A percentile compares a stretch with the other conserved stretches of the same genome.
These are phyloP conservation scores for Hymenoscyphus repandus DNA, from an alignment of 2,329 filamentous ascomycete genomes.

Conservation along the genomic window DNA sequence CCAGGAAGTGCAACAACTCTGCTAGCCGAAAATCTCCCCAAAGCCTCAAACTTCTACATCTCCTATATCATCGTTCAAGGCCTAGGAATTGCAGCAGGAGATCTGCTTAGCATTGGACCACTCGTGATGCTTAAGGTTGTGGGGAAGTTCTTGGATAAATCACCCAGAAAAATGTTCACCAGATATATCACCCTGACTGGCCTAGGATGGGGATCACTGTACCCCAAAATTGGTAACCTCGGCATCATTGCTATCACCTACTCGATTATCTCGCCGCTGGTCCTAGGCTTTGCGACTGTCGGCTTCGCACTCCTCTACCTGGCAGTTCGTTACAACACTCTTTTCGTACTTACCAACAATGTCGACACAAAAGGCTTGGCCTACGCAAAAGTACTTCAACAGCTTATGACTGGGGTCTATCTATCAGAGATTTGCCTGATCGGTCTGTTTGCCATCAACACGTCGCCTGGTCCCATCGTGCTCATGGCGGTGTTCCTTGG, in stretches of 20 bases:
- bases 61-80: constrained; percentile 93
- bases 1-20: constrained; percentile 58
- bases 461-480: constrained; percentile 62
- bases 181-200: constrained; percentile 71
- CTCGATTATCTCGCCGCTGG: constrained; percentile 77
- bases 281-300: constrained; percentile 74
- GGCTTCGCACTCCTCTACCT: constrained; percentile 78
- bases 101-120: constrained; percentile 67
- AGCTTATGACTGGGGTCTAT: constrained; percentile 80
- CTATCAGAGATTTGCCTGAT: constrained; percentile 77
- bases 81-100: constrained; percentile 67
- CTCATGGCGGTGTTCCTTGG: constrained; percentile 72
- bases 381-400: constrained; percentile 80
- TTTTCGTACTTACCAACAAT: constrained; percentile 75
- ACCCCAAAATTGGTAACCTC: constrained; percentile 77
- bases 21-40: constrained; percentile 71
- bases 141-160: constrained; percentile 69
- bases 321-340: constrained; percentile 82
- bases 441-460: constrained; percentile 71
- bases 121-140: constrained; percentile 68
- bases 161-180: constrained; percentile 72
- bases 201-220: constrained; percentile 76
- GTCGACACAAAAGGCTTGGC: constrained; percentile 83
- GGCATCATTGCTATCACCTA: constrained; percentile 80
- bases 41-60: constrained; percentile 88